Percentiles rank a stretch among this genome's conserved stretches.
These are phyloP conservation scores for Pichia sp. DNA, from an alignment of 1,139 yeast genomes.

Conservation along the genomic window DNA sequence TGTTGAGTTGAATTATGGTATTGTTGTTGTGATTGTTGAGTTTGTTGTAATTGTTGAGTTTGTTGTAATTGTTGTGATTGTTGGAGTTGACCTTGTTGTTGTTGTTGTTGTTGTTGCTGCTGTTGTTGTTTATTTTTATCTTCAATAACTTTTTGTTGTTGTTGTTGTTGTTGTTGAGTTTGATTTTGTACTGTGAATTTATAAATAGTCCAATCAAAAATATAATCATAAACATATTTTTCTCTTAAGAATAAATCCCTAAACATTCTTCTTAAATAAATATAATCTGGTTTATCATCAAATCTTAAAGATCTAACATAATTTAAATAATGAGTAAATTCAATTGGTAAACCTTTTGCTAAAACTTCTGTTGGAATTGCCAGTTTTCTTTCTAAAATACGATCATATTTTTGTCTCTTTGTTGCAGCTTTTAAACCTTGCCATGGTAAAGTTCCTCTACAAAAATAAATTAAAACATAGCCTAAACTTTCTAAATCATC, in stretches of 20 bases:
- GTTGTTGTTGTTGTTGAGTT: slow-evolving; percentile 42
- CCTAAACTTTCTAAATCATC: slow-evolving; percentile 96
- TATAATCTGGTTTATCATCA: slow-evolving; percentile 95
- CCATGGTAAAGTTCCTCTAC: slow-evolving; percentile 97
- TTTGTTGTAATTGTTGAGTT: slow-evolving; percentile 15
- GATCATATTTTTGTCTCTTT: slow-evolving; percentile 92
- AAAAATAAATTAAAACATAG: slow-evolving; percentile 88
- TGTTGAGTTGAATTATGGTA: not conserved
- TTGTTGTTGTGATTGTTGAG: slow-evolving; percentile 2
- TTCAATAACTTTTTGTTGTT: slow-evolving; percentile 21
- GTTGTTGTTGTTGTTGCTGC: slow-evolving; percentile 14
- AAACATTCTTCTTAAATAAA: slow-evolving; percentile 80
- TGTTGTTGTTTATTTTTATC: slow-evolving; percentile 2
- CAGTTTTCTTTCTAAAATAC: slow-evolving; percentile 95
- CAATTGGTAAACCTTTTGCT: slow-evolving; percentile 88
- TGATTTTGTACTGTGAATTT: slow-evolving; percentile 66
- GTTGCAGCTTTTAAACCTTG: slow-evolving; percentile 97
- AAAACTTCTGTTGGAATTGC: slow-evolving; percentile 84
- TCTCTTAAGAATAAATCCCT: slow-evolving; percentile 86
- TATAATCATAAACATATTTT: slow-evolving; percentile 87
- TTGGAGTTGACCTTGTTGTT: slow-evolving; percentile 13
- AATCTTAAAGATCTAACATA: slow-evolving; percentile 87
- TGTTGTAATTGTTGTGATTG: slow-evolving; percentile 1
- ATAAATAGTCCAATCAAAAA: slow-evolving; percentile 95
- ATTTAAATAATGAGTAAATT: slow-evolving; percentile 81